Evolutionary conservation across 1,139 yeast species (phyloP).

Genomic region (Diutina neorugosa): DNA sequence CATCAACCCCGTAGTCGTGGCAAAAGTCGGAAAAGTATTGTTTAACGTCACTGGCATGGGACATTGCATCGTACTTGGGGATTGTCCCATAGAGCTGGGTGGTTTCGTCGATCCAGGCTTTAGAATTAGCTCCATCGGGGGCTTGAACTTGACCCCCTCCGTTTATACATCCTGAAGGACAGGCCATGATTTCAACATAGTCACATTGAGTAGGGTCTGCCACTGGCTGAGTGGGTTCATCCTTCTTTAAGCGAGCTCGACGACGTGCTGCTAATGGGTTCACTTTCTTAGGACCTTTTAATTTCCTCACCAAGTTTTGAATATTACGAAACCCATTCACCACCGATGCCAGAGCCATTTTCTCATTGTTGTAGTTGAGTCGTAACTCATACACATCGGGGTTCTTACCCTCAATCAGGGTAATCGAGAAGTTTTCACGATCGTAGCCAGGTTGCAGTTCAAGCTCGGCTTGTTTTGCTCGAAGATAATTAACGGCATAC

Average conservation of each 20-base stretch:
- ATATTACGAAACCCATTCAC: conserved; percentile 90
- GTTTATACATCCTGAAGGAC: conserved; percentile 94
- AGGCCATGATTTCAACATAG: conserved; percentile 93
- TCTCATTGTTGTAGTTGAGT: conserved; percentile 22
- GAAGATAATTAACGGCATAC: conserved; percentile 53
- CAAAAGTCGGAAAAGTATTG: not conserved
- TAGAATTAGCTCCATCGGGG: conserved; percentile 24
- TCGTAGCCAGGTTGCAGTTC: conserved; percentile 12
- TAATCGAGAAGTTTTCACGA: conserved; percentile 13
- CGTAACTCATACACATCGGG: conserved; percentile 64
- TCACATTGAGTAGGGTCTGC: conserved; percentile 64
- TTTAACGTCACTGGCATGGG: not conserved
- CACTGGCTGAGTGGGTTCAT: not conserved
- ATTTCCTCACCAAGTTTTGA: conserved; percentile 79
- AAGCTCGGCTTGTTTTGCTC: conserved; percentile 22
- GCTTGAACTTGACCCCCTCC: conserved; percentile 87
- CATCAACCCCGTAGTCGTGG: not conserved
- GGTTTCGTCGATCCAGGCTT: conserved; percentile 30
- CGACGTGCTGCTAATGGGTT: conserved; percentile 33
- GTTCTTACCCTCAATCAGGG: conserved; percentile 50
- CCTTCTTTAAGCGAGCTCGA: conserved; percentile 18
- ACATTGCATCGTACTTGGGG: conserved; percentile 9
- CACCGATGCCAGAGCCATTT: conserved; percentile 57
- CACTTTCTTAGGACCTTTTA: conserved; percentile 34
- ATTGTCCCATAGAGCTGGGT: conserved; percentile 19